These are phyloP conservation scores for Nakazawaea pomicola DNA, from an alignment of 805 yeast genomes.

Conservation along the genomic window DNA sequence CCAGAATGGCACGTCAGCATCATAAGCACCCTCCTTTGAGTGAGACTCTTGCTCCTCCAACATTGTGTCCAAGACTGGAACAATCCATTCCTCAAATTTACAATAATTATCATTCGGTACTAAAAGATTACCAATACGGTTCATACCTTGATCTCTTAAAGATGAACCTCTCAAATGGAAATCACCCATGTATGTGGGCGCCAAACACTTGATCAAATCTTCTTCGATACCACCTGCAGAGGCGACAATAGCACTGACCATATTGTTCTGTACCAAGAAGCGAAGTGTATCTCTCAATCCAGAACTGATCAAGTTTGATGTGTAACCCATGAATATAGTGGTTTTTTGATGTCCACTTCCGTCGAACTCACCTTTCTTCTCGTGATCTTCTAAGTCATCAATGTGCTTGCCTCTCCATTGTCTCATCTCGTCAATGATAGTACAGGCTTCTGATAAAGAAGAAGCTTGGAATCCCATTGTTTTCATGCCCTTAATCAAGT, in stretches of 20 bases:
- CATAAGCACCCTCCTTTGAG: slow-evolving; percentile 49
- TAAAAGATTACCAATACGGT: slow-evolving; percentile 93
- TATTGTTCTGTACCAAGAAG: slow-evolving; percentile 86
- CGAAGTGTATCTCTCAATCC: slow-evolving; percentile 90
- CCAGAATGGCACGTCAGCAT: slow-evolving; percentile 75
- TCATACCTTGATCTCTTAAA: slow-evolving; percentile 92
- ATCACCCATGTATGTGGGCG: slow-evolving; percentile 94
- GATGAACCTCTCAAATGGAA: slow-evolving; percentile 75
- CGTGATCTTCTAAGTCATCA: slow-evolving; percentile 64
- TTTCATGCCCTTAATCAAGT: slow-evolving; percentile 76
- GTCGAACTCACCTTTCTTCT: slow-evolving; percentile 70
- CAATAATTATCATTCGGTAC: slow-evolving; percentile 99
- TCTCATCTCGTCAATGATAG: slow-evolving; percentile 89
- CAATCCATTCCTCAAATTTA: slow-evolving; percentile 97
- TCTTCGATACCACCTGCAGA: slow-evolving; percentile 98
- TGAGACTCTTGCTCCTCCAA: slow-evolving; percentile 82
- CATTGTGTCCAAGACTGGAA: slow-evolving; percentile 85
- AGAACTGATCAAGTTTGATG: slow-evolving; percentile 91
- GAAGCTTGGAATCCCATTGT: slow-evolving; percentile 98
- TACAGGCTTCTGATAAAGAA: slow-evolving; percentile 81
- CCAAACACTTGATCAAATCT: slow-evolving; percentile 92
- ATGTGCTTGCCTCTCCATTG: slow-evolving; percentile 83
- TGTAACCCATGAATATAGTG: slow-evolving; percentile 92
- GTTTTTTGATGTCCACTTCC: slow-evolving; percentile 75
- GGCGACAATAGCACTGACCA: slow-evolving; percentile 94